These are phyloP conservation scores for Suillus luteus DNA, from an alignment of 768 basidiomycete species.

Conservation along the genomic window DNA sequence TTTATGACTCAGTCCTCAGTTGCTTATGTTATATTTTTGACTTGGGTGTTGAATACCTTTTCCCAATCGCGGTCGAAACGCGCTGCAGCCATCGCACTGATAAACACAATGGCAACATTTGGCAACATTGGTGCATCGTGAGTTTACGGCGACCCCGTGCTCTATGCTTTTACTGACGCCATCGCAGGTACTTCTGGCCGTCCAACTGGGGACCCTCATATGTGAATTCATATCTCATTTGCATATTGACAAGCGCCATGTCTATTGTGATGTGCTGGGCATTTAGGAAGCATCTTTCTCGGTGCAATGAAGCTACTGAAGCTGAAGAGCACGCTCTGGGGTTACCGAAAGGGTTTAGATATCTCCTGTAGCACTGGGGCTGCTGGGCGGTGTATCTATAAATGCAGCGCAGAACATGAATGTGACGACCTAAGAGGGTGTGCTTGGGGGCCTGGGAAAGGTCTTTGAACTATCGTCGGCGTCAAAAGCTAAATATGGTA, in stretches of 20 bases:
- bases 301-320: constrained; percentile 42
- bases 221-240: constrained; percentile 70
- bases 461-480: too few relatives aligned
- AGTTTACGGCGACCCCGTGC: constrained; percentile 31
- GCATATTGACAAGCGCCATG: constrained; percentile 55
- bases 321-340: constrained; percentile 38
- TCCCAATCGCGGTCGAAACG: constrained; percentile 82
- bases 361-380: constrained; percentile 38
- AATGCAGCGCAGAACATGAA: too few relatives aligned
- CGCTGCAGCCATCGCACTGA: constrained; percentile 78
- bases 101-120: constrained; percentile 77
- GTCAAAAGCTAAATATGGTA: neutral
- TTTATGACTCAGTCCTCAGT: constrained; percentile 73
- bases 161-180: neutral
- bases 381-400: neutral
- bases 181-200: constrained; percentile 63
- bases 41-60: constrained; percentile 57
- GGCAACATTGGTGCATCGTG: constrained; percentile 83
- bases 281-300: constrained; percentile 45
- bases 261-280: constrained; percentile 50
- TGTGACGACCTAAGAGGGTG: too few relatives aligned
- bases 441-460: too few relatives aligned
- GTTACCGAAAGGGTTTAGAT: constrained; percentile 42
- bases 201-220: constrained; percentile 70
- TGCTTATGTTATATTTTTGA: constrained; percentile 63